Base-by-base conservation (phyloP, 345 rosid genomes). In the Arabidopsis suecica region DNA sequence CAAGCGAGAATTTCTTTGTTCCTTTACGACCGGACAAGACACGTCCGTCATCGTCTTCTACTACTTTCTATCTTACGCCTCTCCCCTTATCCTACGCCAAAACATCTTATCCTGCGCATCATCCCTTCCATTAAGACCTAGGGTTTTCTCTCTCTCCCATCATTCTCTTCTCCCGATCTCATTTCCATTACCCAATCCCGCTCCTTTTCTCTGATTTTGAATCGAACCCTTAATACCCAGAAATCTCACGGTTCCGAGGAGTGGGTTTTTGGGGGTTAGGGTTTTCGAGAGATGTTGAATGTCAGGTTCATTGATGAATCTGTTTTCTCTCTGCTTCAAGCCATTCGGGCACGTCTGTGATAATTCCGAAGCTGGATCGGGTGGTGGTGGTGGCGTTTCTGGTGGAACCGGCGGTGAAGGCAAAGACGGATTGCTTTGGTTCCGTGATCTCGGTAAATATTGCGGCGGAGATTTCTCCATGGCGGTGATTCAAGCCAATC, bases 401-500 rank as follows among this genome's bases (percentile, higher is more conserved):
- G 74, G 78, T 38, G 68, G 76, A 8, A 45, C 6, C 32, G 77
- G 83, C 3, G 82, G 82, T 18, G 95, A 86, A 78, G 88, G 91
- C 25, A 88, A 83, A 82, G 97, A 87, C 54, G 97, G 96, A 0
- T 56, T 93, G 75, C 87, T 89, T 73, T 88, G 93, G 96, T 91
- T 76, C 69, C 85, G 91, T 66, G 98, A 91, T 80, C 61, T 86
- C 40, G 90, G 89, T 6, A 88, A 69, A 59, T 85, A 88, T 72
- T 88, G 83, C 57, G 80, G 83, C 40, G 97, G 95, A 30, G 96
- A 89, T 0, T 89, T 89, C 81, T 94, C 97, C 11, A 88, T 94
- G 96, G 97, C 98, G 3, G 89, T 91, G 40, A 83, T 91, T 22
- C 97, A 94, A 79, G 98, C 95, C 20, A 94, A 91, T 69, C 93